Percentiles rank a stretch among this genome's conserved stretches.
These are phyloP conservation scores for Agapanthus africanus DNA, from an alignment of 106 monocot species.

Conservation along the genomic window DNA sequence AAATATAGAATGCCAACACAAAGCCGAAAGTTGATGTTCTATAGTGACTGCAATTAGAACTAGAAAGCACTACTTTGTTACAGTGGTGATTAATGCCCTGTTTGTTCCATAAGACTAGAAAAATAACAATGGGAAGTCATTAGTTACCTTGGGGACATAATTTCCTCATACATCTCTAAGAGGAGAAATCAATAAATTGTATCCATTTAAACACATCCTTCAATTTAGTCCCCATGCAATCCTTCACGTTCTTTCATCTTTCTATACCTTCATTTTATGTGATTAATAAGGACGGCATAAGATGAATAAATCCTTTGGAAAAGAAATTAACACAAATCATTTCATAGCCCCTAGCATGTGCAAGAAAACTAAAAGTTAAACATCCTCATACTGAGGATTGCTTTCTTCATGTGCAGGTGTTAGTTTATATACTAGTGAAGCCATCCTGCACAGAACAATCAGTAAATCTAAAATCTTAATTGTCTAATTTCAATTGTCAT, in stretches of 20 bases:
- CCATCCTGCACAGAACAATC: not conserved
- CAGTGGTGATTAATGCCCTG: not conserved
- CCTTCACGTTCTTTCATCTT: not conserved
- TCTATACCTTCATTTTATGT: not conserved
- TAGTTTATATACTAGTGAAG: not conserved
- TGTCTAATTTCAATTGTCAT: not conserved
- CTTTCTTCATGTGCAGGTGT: not conserved
- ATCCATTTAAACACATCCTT: not conserved
- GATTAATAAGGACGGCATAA: not conserved
- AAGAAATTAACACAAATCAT: not conserved
- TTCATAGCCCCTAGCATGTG: not conserved
- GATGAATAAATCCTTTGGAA: not conserved
- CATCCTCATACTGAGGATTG: not conserved
- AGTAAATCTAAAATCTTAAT: not conserved
- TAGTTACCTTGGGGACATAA: not conserved
- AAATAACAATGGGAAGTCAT: not conserved
- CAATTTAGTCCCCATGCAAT: not conserved
- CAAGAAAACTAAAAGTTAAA: not conserved
- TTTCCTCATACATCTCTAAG: no score
- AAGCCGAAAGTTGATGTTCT: no score
- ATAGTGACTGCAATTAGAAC: no score
- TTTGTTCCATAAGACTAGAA: not conserved
- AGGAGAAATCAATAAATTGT: no score
- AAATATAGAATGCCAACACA: no score
- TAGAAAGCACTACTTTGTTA: not conserved